Evolutionary conservation across 108 stramenopile genomes (phyloP), one percentile per base, ranked within the genome.

Genomic region (Skeletonema costatum): DNA sequence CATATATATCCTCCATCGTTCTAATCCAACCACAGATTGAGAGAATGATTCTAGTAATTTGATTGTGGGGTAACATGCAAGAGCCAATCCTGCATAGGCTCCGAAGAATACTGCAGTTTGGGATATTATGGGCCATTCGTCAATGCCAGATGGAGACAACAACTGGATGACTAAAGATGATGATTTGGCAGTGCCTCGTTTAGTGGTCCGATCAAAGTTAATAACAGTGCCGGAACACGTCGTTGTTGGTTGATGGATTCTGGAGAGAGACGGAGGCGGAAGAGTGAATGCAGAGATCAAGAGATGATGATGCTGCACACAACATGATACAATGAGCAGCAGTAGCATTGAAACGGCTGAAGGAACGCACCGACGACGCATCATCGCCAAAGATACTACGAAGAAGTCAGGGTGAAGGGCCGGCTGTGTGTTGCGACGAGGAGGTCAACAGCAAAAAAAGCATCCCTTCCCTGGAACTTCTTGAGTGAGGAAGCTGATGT

Each of bases 111-210:
- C 65, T 32, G 59, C 71, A 3, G 81, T 63, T 82, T 85, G 71
- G 25, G 44, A 21, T 33, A 83, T 68, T 60, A 70, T 68, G 17
- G 84, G 78, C 59, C 78, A 70, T 16, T 25, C 81, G 66, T 80
- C 78, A 44, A 83, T 83, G n/a, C 82, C 82, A n/a, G 82, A 85
- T 4, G 84, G 83, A 19, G 46, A 74, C 2, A 44, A 46, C 21
- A 44, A 46, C 21, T 56, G 29, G 25, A 29, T 56, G 19, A n/a
- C 25, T 25, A 9, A 25, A 56, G 53, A 56, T 29, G 53, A 25
- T 25, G 3, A 8, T 29, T 56, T 56, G 4, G 19, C 25, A 25
- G 25, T 29, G 2, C 53, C n/a, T 56, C 25, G 19, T 21, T 10
- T 25, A 19, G 53, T 21, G 19, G 53, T 1, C 25, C 0, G 19